Evolutionary conservation across 2,329 filamentous ascomycete species (phyloP), one percentile per base, ranked within the genome.

Genomic region (Sclerotinia borealis): DNA sequence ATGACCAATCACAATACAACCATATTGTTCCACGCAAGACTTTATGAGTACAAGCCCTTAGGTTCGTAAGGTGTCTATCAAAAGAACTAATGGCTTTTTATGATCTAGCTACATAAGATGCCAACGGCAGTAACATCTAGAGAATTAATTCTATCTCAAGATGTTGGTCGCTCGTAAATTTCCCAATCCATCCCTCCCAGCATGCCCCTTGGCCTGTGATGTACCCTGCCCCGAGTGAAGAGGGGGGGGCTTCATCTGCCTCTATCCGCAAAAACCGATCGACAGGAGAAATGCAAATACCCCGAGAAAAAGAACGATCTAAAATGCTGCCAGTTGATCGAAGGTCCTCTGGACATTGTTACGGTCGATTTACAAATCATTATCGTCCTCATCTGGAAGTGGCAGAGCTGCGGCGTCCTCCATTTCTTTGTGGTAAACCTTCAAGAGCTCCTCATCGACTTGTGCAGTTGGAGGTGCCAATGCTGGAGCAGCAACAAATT

Each of bases 401-500:
- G 95, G 92, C 86, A 90, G 86, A 68, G 83, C 73, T 68, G 89
- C 86, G 68, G 95, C 95, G 58, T 83, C 84, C 67, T 85, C 79
- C 91, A 99, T 96, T 84, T 99, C 95, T 79, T 89, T 82, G 79
- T 89, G 82, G 84, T 96, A 96, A 81, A 91, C 78, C 72, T 85
- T 83, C 74, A 97, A 85, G 69, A 96, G 88, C 63, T 82, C 84
- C 79, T 90, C 85, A 80, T 98, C 92, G 79, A 99, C 91, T 76
- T 88, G 81, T 73, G 93, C 92, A 77, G 95, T 93, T 67, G 95
- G 93, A 72, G 95, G 95, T 71, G 93, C 95, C 73, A 99, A 89
- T 73, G 95, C 95, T 68, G 92, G 91, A 68, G 92, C 93, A 74
- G 95, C 95, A 74, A 98, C 93, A 76, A 99, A 98, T 79, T 98